Evolutionary conservation across 257 asterid genomes (phyloP).

Genomic region (Ilex aquifolium): DNA sequence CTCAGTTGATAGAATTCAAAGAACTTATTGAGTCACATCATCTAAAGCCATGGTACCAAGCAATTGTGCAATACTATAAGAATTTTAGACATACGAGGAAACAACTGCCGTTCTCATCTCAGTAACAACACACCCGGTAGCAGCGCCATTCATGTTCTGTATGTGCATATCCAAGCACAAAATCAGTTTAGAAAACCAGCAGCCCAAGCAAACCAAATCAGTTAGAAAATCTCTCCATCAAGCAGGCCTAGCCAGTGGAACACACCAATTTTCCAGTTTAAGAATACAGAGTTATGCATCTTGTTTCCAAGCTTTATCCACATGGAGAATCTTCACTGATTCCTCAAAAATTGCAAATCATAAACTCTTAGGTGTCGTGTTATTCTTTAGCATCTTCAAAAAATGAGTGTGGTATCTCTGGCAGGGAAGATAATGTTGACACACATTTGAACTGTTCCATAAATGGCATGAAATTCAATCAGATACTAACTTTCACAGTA

Average conservation of each 20-base stretch:
- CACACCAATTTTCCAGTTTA: not conserved
- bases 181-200: not conserved
- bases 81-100: too few relatives aligned
- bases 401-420: constrained; percentile 43
- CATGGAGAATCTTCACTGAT: not conserved
- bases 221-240: not conserved
- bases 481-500: not conserved
- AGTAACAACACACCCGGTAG: not conserved
- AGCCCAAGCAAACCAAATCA: not conserved
- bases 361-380: too few relatives aligned
- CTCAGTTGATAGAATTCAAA: too few relatives aligned
- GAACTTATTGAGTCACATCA: too few relatives aligned
- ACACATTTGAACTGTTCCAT: constrained; percentile 69
- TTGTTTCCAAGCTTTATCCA: not conserved
- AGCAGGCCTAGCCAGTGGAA: not conserved
- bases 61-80: too few relatives aligned
- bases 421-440: constrained; percentile 41
- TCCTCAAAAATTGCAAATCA: not conserved
- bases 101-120: too few relatives aligned
- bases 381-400: constrained; percentile 20
- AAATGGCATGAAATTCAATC: constrained; percentile 2
- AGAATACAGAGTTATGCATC: not conserved
- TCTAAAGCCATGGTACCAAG: too few relatives aligned
- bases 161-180: not conserved
- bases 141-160: not conserved